Percentiles rank a stretch among this genome's conserved stretches.
phyloP scores from a whole-genome alignment of 2,329 filamentous ascomycete genomes.

The Diplodia scrobiculata region DNA sequence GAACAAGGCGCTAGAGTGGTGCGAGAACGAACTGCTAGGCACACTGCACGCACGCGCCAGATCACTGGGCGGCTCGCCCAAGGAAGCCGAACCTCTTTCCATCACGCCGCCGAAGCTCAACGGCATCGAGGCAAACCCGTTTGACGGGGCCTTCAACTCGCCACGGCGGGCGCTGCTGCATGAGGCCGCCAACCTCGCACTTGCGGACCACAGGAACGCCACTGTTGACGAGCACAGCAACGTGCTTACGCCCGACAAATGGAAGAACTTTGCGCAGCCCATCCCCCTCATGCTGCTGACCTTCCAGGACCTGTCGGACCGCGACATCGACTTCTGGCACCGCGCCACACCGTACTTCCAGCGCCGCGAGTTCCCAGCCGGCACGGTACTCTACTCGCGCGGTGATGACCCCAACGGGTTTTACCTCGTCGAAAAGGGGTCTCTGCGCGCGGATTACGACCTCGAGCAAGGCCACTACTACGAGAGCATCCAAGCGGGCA shows the following conservation, averaged over 20 bases:
- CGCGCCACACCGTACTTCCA: slow-evolving; percentile 74
- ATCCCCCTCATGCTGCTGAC: slow-evolving; percentile 89
- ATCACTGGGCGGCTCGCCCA: slow-evolving; percentile 48
- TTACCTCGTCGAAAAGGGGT: slow-evolving; percentile 86
- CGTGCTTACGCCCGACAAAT: slow-evolving; percentile 63
- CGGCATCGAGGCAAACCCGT: slow-evolving; percentile 36
- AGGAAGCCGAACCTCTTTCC: slow-evolving; percentile 41
- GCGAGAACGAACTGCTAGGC: slow-evolving; percentile 89
- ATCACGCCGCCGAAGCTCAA: slow-evolving; percentile 35
- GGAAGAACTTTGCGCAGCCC: slow-evolving; percentile 86
- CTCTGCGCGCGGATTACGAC: slow-evolving; percentile 86
- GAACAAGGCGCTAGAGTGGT: slow-evolving; percentile 89
- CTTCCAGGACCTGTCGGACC: slow-evolving; percentile 83
- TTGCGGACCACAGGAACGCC: slow-evolving; percentile 53
- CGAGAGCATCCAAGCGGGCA: slow-evolving; percentile 90
- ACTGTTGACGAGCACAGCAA: slow-evolving; percentile 31
- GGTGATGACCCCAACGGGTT: slow-evolving; percentile 78
- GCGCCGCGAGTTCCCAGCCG: slow-evolving; percentile 66
- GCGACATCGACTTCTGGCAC: slow-evolving; percentile 97
- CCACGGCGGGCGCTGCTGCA: slow-evolving; percentile 77
- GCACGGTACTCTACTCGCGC: slow-evolving; percentile 73
- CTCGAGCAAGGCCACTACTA: slow-evolving; percentile 85
- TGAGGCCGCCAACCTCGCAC: slow-evolving; percentile 75
- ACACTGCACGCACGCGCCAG: slow-evolving; percentile 52
- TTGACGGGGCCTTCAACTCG: slow-evolving; percentile 67